Evolutionary conservation across 306 rosid species (phyloP).

Genomic region (Astragalus glycyphyllos): DNA sequence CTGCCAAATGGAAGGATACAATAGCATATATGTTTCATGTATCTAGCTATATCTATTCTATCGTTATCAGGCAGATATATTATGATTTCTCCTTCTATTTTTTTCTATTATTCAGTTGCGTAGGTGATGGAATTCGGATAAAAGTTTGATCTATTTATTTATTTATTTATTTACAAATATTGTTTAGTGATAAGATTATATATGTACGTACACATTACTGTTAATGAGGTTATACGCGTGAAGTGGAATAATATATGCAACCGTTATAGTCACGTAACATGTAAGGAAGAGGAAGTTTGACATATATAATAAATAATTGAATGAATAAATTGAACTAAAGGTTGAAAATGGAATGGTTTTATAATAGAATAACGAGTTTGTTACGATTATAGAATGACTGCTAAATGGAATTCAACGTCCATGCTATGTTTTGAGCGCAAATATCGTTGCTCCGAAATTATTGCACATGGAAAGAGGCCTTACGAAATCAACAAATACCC

Average conservation of each 20-base stretch:
- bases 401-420: background rate
- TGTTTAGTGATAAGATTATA: background rate
- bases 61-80: background rate
- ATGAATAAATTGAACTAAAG: no score
- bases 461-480: background rate
- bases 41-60: background rate
- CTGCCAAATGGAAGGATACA: background rate
- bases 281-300: background rate
- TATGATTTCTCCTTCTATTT: background rate
- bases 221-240: constrained; percentile 39
- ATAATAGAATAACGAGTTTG: background rate
- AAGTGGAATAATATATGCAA: background rate
- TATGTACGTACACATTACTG: constrained; percentile 37
- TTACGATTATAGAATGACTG: background rate
- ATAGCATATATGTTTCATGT: background rate
- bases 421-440: constrained; percentile 1
- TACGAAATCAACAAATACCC: background rate
- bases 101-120: background rate
- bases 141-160: background rate
- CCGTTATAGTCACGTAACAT: constrained; percentile 25
- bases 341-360: constrained; percentile 17
- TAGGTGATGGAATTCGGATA: constrained; percentile 15
- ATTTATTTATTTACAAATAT: background rate
- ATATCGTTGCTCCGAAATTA: background rate
- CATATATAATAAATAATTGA: background rate